Evolutionary conservation across 1,139 yeast species (phyloP).

Genomic region (Komagataea norvegica): DNA sequence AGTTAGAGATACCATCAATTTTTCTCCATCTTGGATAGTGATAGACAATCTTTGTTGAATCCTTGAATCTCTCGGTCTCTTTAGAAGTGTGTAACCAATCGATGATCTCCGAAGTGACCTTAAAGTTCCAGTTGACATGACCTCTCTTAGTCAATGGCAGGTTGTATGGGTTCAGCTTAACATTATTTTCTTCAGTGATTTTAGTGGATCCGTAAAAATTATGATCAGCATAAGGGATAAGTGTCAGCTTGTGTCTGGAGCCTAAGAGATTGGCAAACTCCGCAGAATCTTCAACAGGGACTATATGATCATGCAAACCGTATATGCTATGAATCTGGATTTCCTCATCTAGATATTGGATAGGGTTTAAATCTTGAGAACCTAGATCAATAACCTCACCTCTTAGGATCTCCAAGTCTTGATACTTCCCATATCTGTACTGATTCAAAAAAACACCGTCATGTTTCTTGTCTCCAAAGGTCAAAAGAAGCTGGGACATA

Average conservation of each 20-base stretch:
- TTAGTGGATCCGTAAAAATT: conserved; percentile 56
- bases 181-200: conserved; percentile 30
- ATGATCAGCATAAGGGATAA: conserved; percentile 74
- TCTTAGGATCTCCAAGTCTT: conserved; percentile 39
- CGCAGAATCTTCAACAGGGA: conserved; percentile 62
- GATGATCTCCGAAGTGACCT: conserved; percentile 49
- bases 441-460: conserved; percentile 37
- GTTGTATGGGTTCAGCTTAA: conserved; percentile 35
- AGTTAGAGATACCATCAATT: conserved; percentile 66
- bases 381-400: conserved; percentile 55
- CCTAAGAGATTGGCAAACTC: conserved; percentile 52
- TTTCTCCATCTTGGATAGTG: conserved; percentile 52
- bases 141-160: conserved; percentile 43
- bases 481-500: conserved; percentile 34
- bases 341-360: conserved; percentile 41
- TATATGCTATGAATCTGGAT: conserved; percentile 63
- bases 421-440: conserved; percentile 48
- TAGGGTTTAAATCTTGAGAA: conserved; percentile 40
- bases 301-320: conserved; percentile 62
- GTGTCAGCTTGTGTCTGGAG: conserved; percentile 50
- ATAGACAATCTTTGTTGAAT: conserved; percentile 32
- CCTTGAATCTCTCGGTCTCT: conserved; percentile 50
- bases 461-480: conserved; percentile 25
- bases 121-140: conserved; percentile 52
- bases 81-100: conserved; percentile 47